Evolutionary conservation across 2,329 filamentous ascomycete genomes (phyloP), one percentile per base, ranked within the genome.

Genomic region (Cordyceps sp.): DNA sequence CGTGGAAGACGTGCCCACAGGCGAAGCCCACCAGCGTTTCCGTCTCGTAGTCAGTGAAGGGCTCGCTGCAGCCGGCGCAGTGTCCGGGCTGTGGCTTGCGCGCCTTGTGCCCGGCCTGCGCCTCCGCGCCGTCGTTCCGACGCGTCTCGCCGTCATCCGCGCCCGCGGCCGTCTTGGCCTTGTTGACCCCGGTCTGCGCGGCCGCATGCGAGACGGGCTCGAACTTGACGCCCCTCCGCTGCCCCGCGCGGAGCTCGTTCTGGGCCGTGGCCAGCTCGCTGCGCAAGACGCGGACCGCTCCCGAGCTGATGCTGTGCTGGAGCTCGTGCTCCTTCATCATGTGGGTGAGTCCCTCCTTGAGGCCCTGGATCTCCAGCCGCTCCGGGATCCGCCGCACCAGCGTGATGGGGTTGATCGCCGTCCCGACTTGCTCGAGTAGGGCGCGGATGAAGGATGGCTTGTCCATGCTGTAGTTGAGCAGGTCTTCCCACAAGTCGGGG

Each of bases 281-380:
- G 31, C 80, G 66, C 26, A 96, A 62, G 1, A 96, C 86, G 33
- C 73, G 73, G 1, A 90, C 86, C 4, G 92, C 90, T 1, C 90
- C 90, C 27, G 79, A 77, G 40, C 80, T 88, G 48, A 98, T 94
- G 44, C 80, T 90, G 49, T 82, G 75, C 56, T 96, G 90, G 28
- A 98, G 81, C 48, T 96, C 90, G 49, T 94, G 86, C 54, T 98
- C 90, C 44, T 88, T 78, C 50, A 98, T 80, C 62, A 98, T 85
- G 35, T 86, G 79, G 28, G 79, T 78, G 4, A 98, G 66, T 0
- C 88, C 90, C 39, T 93, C 83, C 36, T 85, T 68, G 6, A 98
- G 62, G 0, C 90, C 90, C 43, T 90, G 78, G 10, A 98, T 92
- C 49, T 94, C 84, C 1, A 98, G 64, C 0, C 90, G 86, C 47